phyloP scores from a whole-genome alignment of 1,284 basidiomycete species.

The Hypsizygus ulmarius region DNA sequence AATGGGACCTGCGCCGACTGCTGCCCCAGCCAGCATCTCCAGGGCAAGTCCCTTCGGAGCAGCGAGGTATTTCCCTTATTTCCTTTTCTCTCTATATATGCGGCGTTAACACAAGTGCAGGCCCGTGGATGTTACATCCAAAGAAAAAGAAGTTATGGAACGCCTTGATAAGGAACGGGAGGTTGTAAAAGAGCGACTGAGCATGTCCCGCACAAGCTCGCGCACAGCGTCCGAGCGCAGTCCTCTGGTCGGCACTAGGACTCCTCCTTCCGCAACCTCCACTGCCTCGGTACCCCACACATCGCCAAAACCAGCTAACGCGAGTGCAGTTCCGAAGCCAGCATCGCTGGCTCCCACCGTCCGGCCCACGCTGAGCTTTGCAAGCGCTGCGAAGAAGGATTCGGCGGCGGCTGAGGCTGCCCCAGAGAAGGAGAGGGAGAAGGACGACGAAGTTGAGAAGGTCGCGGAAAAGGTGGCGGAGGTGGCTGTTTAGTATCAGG shows the following conservation, averaged over 20 bases:
- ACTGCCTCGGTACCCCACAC: conserved; percentile 24
- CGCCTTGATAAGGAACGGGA: conserved; percentile 68
- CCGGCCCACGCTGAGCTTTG: conserved; percentile 69
- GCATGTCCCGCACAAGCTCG: conserved; percentile 73
- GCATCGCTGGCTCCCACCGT: conserved; percentile 40
- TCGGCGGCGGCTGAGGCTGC: conserved; percentile 10
- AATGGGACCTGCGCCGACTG: conserved; percentile 49
- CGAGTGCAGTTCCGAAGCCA: conserved; percentile 18
- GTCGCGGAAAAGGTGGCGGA: conserved; percentile 22
- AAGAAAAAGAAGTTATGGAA: conserved; percentile 73
- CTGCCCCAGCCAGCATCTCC: conserved; percentile 31
- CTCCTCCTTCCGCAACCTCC: conserved; percentile 37
- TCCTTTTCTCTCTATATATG: conserved; percentile 1
- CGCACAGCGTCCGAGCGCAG: conserved; percentile 57
- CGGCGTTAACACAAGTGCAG: conserved; percentile 36
- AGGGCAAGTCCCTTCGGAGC: conserved; percentile 82
- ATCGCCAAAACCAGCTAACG: conserved; percentile 28
- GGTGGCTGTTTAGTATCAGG: conserved; percentile 10
- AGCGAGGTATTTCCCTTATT: conserved; percentile 54
- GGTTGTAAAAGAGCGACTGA: conserved; percentile 49
- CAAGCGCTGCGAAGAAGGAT: conserved; percentile 48
- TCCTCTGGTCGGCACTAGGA: conserved; percentile 30
- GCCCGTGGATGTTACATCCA: conserved; percentile 80
- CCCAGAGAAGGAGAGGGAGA: conserved; percentile 15
- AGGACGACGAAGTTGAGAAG: conserved; percentile 18